Base-by-base conservation (phyloP, 2,329 filamentous ascomycete species). In the Leptodontidium sp. region DNA sequence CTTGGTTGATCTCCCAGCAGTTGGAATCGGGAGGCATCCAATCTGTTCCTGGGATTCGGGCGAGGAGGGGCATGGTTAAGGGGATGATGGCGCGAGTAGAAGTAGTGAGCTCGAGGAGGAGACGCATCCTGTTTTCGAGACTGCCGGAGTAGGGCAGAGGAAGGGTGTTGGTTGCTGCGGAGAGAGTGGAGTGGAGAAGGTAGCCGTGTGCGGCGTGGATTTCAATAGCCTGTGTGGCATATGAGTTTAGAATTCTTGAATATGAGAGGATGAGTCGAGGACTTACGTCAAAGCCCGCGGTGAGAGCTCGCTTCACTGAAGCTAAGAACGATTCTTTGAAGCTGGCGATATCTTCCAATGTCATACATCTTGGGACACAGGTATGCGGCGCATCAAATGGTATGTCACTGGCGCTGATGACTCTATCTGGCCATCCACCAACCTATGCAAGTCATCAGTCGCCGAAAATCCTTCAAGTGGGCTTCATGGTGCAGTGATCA, bases 171-270 rank as follows among this genome's bases (percentile, higher is more conserved):
- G 84, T 84, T 0, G 85, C 85, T 0, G 91, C 90, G 0, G 88
- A 89, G 9, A 93, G 72, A 82, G 94, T 94, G 4, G 83, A 81
- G 73, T 89, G 87, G 0, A 94, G 81, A 0, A 95, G 84, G 77
- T 94, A 95, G 2, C 92, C 92, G 75, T 95, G 92, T 0, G 91
- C 92, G 74, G 85, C 87, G 81, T 95, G 92, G 62, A 95, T 87
- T 79, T 96, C 93, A 67, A 95, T 88, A 14, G 77, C 75, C 66
- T 78, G 70, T 21, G 75, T 6, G 4, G 9, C 35, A 12, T 12
- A 63, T 58, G 49, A 43, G 64, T 70, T 29, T 21, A 3, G 2
- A 24, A 2, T 14, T 40, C n/a, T 6, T 8, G 53, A 14, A 21
- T 11, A 71, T 8, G 66, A 61, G n/a, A 69, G 15, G 45, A n/a